Evolutionary conservation across 1,284 basidiomycete genomes (phyloP).

Genomic region (Mycena sp.): DNA sequence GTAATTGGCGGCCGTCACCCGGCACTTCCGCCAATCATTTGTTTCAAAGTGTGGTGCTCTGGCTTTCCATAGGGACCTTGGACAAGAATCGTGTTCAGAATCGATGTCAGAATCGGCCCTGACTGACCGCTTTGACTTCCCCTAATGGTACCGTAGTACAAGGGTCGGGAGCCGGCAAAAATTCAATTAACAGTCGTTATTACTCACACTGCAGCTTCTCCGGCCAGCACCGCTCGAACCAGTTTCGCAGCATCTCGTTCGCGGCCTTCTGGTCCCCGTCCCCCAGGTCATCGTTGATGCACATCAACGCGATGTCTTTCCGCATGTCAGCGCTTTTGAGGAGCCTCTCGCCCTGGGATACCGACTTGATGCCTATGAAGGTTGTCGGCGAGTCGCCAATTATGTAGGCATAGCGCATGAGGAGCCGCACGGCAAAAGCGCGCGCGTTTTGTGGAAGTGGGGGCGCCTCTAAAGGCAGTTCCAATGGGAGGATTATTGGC

Average conservation of each 20-base stretch:
- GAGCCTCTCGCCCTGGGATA: not conserved
- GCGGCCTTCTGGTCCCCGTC: not conserved
- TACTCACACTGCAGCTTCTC: slow-evolving; percentile 20
- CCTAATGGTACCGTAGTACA: no score
- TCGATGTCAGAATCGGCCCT: no score
- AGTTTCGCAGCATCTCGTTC: slow-evolving; percentile 6
- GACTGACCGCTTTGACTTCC: no score
- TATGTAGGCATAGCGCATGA: slow-evolving; percentile 30
- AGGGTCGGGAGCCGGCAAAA: no score
- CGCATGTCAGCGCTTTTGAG: slow-evolving; percentile 2
- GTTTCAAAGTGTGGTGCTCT: no score
- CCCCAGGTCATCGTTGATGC: slow-evolving; percentile 29
- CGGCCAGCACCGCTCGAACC: slow-evolving; percentile 21
- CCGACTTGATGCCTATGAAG: slow-evolving; percentile 20
- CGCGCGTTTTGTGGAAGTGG: slow-evolving; percentile 24
- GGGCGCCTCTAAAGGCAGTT: slow-evolving; percentile 7
- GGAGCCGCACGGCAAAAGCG: slow-evolving; percentile 26
- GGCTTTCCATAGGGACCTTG: no score
- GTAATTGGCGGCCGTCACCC: no score
- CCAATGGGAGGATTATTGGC: slow-evolving; percentile 26
- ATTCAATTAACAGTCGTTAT: no score
- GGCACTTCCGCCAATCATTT: no score
- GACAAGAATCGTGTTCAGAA: no score
- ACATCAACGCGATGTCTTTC: slow-evolving; percentile 22
- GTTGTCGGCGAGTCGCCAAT: slow-evolving; percentile 26